These are phyloP conservation scores for Tetracentron sinense DNA, from an alignment of 164 flowering plant genomes.

Conservation along the genomic window DNA sequence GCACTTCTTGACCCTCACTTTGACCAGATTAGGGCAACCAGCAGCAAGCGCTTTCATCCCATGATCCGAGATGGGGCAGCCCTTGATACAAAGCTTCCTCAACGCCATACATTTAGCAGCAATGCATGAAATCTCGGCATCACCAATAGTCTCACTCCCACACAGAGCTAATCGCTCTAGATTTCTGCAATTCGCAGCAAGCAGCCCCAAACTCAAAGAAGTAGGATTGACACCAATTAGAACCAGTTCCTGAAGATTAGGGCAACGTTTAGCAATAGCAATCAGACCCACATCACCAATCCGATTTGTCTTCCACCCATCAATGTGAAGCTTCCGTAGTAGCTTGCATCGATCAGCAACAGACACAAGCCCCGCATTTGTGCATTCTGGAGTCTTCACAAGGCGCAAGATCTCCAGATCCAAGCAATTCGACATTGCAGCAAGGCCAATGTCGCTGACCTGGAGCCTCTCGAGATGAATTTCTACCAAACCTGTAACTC, in stretches of 20 bases:
- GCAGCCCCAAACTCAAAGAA: conserved; percentile 42
- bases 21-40: conserved; percentile 92
- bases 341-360: conserved; percentile 65
- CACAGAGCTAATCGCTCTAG: conserved; percentile 84
- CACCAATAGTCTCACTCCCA: conserved; percentile 75
- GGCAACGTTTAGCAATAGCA: conserved; percentile 61
- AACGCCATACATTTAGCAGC: conserved; percentile 65
- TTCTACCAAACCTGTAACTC: conserved; percentile 46
- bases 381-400: conserved; percentile 80
- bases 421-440: conserved; percentile 55
- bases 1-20: conserved; percentile 94
- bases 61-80: conserved; percentile 71
- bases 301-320: conserved; percentile 89
- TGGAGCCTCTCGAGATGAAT: conserved; percentile 90
- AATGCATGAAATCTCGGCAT: conserved; percentile 71
- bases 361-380: conserved; percentile 52
- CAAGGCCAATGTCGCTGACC: conserved; percentile 74
- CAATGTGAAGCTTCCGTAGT: conserved; percentile 87
- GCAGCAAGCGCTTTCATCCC: conserved; percentile 72
- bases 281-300: conserved; percentile 84
- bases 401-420: conserved; percentile 70
- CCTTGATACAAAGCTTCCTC: conserved; percentile 87
- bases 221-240: conserved; percentile 82
- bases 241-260: conserved; percentile 76
- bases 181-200: conserved; percentile 61